Evolutionary conservation across 208 protist genomes (phyloP), one percentile per base, ranked within the genome.

Genomic region (Crithidia sp.): DNA sequence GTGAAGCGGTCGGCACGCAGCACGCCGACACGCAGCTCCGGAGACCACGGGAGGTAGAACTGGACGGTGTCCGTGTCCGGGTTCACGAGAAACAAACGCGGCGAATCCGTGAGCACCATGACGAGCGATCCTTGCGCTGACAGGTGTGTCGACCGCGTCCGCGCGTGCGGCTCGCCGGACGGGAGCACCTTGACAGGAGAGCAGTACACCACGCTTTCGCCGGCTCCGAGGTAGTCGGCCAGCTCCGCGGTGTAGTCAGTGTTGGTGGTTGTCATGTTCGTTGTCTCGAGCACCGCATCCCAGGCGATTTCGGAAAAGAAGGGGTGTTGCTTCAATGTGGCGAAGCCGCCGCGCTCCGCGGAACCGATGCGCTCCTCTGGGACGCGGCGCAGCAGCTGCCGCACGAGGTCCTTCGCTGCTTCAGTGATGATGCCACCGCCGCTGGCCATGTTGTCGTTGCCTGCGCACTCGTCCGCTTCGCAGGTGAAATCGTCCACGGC

Each of bases 281-380:
- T 76, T 19, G 67, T 81, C 28, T 84, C 58, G 37, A 84, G 74
- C 58, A 93, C 49, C 54, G 53, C 36, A 14, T 17, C 75, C 91
- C 93, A 97, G 74, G 88, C 74, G 45, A 97, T 84, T 8, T 70
- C 79, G 2, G 67, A 59, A 71, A 98, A 98, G 77, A 98, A 98
- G 14, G 85, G 73, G 65, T 98, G 94, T 2, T 45, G 55, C 77
- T 98, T 97, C 7, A 98, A 74, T 10, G 59, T 77, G 4, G 54
- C 71, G 71, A 96, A 97, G n/a, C 90, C 91, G 56, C 92, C 91
- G 13, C 70, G 67, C 75, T 78, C 74, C 4, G 74, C 77, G n/a
- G 80, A 76, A 9, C 94, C 94, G 19, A 98, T 68, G 40, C 96
- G 88, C 53, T 90, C 68, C 49, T 49, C 53, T 10, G 95, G 93